Percentiles rank a stretch among this genome's conserved stretches.
phyloP scores from a whole-genome alignment of 1,284 basidiomycete genomes.

The Malassezia equina region DNA sequence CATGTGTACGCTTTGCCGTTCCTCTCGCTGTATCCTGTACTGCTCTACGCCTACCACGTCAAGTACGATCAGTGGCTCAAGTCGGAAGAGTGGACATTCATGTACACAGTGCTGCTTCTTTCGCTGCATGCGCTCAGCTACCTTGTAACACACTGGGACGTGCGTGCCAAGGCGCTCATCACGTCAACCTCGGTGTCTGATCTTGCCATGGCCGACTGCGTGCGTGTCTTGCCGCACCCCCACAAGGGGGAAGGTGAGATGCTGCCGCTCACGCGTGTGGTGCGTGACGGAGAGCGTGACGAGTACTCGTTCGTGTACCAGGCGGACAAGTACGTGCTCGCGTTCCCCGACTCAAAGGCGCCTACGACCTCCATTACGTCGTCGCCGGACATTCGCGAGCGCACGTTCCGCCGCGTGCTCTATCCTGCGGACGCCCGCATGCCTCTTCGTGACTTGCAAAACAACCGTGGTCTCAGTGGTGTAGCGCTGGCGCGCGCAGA shows the following conservation, averaged over 20 bases:
- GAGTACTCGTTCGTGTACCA: slow-evolving; percentile 88
- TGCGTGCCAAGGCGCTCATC: slow-evolving; percentile 65
- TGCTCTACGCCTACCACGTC: slow-evolving; percentile 82
- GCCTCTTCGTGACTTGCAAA: slow-evolving; percentile 60
- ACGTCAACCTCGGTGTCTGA: slow-evolving; percentile 52
- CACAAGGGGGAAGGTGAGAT: slow-evolving; percentile 89
- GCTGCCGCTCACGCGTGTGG: slow-evolving; percentile 59
- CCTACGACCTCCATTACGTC: slow-evolving; percentile 30
- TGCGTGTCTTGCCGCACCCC: slow-evolving; percentile 71
- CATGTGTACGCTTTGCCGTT: slow-evolving; percentile 79
- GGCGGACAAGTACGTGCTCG: slow-evolving; percentile 79
- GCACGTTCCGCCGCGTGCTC: slow-evolving; percentile 70
- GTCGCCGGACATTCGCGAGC: slow-evolving; percentile 49
- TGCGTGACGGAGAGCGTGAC: slow-evolving; percentile 43
- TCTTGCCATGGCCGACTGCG: slow-evolving; percentile 64
- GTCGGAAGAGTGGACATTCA: slow-evolving; percentile 60
- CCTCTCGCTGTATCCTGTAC: slow-evolving; percentile 70
- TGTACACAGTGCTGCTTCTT: slow-evolving; percentile 74
- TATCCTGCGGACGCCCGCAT: slow-evolving; percentile 76
- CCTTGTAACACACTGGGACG: slow-evolving; percentile 81
- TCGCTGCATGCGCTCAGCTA: slow-evolving; percentile 85
- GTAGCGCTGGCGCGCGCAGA: slow-evolving; percentile 27
- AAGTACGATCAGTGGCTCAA: slow-evolving; percentile 64
- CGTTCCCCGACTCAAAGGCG: slow-evolving; percentile 49
- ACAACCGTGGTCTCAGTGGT: slow-evolving; percentile 52